Conservation (phyloP, 2,329 filamentous ascomycete species). For the Alternaria ventricosa region DNA sequence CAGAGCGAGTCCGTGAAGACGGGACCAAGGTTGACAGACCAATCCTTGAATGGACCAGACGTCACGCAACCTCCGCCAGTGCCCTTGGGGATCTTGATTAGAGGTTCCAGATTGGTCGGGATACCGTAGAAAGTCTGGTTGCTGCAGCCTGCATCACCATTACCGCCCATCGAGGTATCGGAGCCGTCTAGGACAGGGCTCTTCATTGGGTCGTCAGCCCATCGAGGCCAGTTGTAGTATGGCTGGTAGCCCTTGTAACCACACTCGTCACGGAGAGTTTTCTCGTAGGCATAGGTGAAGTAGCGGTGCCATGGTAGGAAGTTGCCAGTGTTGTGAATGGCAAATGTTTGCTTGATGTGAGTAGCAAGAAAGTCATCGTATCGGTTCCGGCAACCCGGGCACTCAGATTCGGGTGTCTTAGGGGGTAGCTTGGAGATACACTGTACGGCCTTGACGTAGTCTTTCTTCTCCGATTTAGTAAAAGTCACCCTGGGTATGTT, state of each 20-base stretch:
- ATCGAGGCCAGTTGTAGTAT: conserved; percentile 41
- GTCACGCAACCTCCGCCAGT: conserved; percentile 62
- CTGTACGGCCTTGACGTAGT: conserved; percentile 41
- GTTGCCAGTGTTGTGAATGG: conserved; percentile 37
- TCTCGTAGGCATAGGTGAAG: conserved; percentile 38
- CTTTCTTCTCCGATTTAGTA: conserved; percentile 31
- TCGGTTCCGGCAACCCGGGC: conserved; percentile 36
- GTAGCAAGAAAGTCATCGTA: conserved; percentile 43
- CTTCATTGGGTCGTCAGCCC: conserved; percentile 39
- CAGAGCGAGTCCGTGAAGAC: conserved; percentile 48
- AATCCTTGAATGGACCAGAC: conserved; percentile 59
- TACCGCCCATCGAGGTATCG: conserved; percentile 54
- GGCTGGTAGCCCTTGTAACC: conserved; percentile 39
- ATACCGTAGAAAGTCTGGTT: conserved; percentile 35
- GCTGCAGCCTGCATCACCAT: conserved; percentile 47
- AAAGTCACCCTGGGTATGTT: conserved; percentile 30
- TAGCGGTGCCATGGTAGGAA: conserved; percentile 39
- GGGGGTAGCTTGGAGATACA: conserved; percentile 34
- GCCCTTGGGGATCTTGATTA: conserved; percentile 54
- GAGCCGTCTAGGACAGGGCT: conserved; percentile 64
- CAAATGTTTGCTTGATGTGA: conserved; percentile 40
- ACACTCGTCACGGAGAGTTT: conserved; percentile 38
- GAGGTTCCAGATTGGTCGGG: conserved; percentile 22
- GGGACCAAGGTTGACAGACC: conserved; percentile 55
- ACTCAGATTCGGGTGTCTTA: conserved; percentile 32